These are phyloP conservation scores for Claviceps spartinae DNA, from an alignment of 2,329 filamentous ascomycete species.

Conservation along the genomic window DNA sequence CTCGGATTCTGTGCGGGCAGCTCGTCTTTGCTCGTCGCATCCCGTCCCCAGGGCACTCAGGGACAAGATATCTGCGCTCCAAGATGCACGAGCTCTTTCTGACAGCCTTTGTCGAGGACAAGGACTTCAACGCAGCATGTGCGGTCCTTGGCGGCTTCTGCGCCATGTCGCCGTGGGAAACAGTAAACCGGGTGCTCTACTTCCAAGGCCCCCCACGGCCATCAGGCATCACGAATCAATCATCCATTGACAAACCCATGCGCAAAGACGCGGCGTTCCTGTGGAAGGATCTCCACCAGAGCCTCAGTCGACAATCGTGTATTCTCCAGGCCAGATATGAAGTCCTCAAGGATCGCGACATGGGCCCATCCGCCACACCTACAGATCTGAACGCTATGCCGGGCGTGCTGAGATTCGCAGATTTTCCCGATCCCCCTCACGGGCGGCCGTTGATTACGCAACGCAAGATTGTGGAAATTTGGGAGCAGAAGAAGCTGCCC, in stretches of 20 bases:
- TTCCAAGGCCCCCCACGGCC: constrained; percentile 35
- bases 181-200: constrained; percentile 37
- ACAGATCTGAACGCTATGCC: constrained; percentile 28
- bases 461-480: constrained; percentile 43
- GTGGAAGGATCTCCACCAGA: constrained; percentile 43
- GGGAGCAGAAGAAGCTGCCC: constrained; percentile 34
- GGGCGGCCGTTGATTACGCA: constrained; percentile 33
- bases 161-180: constrained; percentile 39
- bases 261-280: constrained; percentile 23
- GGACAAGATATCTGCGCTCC: not conserved
- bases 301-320: constrained; percentile 43
- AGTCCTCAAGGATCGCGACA: constrained; percentile 32
- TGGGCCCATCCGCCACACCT: constrained; percentile 22
- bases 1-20: not conserved
- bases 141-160: constrained; percentile 43
- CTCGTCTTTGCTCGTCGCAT: not conserved
- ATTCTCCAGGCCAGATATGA: constrained; percentile 42
- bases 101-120: constrained; percentile 36
- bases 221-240: constrained; percentile 29
- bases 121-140: constrained; percentile 34
- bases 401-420: constrained; percentile 43
- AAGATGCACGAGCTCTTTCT: constrained; percentile 48
- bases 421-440: constrained; percentile 44
- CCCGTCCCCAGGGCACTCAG: not conserved
- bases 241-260: constrained; percentile 24